Percentiles rank a stretch among this genome's conserved stretches.
phyloP scores from a whole-genome alignment of 2,329 filamentous ascomycete genomes.

The Hypoxylon sp. region DNA sequence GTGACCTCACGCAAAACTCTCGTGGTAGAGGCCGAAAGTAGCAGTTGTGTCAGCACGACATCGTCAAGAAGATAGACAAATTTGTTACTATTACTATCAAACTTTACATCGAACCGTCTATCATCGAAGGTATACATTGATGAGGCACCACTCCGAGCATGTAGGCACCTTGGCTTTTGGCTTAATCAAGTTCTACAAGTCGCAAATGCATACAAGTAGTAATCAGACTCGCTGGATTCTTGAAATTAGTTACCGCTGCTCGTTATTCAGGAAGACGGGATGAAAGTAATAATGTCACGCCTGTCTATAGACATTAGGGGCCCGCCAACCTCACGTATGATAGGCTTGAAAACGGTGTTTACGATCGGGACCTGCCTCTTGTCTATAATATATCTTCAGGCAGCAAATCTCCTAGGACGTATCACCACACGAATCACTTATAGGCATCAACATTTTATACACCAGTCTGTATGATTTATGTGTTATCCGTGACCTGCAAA shows the following conservation, averaged over 20 bases:
- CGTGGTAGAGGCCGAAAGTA: background rate
- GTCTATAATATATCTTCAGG: background rate
- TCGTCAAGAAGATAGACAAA: background rate
- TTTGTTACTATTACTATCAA: background rate
- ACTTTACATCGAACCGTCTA: background rate
- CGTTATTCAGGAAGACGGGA: background rate
- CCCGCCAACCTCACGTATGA: too few relatives aligned
- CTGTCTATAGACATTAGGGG: background rate
- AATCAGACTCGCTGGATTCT: background rate
- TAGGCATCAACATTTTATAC: conserved; percentile 12
- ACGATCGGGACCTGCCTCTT: background rate
- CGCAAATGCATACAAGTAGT: background rate
- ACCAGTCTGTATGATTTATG: conserved; percentile 38
- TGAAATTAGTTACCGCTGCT: background rate
- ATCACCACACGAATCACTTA: conserved; percentile 6
- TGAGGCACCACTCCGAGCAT: background rate
- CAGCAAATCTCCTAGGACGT: background rate
- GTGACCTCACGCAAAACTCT: background rate
- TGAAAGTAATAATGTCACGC: background rate
- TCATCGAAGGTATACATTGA: background rate
- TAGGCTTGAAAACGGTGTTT: too few relatives aligned
- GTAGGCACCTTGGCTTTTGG: background rate
- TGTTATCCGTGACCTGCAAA: conserved; percentile 31
- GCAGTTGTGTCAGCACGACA: background rate
- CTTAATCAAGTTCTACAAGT: background rate